Evolutionary conservation across 1,284 basidiomycete genomes (phyloP), one percentile per base, ranked within the genome.

Genomic region (Ceratobasidium sp.): DNA sequence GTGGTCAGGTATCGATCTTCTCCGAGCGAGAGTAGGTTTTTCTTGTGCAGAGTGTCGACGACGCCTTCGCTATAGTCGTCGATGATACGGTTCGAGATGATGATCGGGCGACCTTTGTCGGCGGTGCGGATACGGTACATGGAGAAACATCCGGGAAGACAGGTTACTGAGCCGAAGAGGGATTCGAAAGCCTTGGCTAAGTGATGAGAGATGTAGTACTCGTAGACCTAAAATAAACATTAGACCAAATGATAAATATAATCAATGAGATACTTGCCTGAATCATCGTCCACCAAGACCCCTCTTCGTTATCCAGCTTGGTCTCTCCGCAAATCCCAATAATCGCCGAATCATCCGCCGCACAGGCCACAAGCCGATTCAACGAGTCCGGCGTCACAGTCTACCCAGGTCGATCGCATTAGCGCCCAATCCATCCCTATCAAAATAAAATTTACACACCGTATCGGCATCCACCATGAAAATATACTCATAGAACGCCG

Each of bases 281-380:
- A 84, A 99, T 98, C 94, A 97, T 97, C 6, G 98, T 99, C 40
- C 99, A 97, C 90, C 97, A 99, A 20, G 94, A 96, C 84, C 97
- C 96, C 38, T 93, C 91, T 89, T 99, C 99, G 89, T 99, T 99
- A 73, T 96, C 96, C 83, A 99, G 97, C 88, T 98, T 97, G 78
- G 98, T 99, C 88, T 99, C 97, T 52, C 97, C 98, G 84, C 98
- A 99, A 38, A 99, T 90, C 40, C 97, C 98, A 98, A 99, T 99
- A 82, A 99, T 97, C 85, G 98, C 95, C 81, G 92, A 91, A 84
- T 99, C 97, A 83, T 96, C 91, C 66, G 97, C 94, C 95, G 98
- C 97, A 83, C 95, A 96, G 77, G 96, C 94, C 70, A 93, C 93
- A 93, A 98, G 95, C 82, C 96, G 88, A 56, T 94, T 95, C 83